phyloP scores from a whole-genome alignment of 148 eudicot species.

The Rhododendron vialii region DNA sequence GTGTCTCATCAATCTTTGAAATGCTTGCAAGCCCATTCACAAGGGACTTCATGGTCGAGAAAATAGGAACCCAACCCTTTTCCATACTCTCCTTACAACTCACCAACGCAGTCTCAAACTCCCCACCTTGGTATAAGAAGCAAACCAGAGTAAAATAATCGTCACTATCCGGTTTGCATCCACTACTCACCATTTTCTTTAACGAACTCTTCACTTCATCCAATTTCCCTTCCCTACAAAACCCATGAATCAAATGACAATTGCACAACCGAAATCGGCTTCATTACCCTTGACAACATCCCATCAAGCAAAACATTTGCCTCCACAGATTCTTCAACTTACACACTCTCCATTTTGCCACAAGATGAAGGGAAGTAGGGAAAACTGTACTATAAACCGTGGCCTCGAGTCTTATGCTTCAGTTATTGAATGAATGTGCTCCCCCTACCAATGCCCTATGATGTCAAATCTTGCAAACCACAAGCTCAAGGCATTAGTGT shows the following conservation, averaged over 20 bases:
- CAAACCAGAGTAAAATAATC: constrained; percentile 66
- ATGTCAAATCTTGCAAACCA: constrained; percentile 1
- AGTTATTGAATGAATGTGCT: neutral
- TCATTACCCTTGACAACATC: constrained; percentile 48
- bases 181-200: constrained; percentile 39
- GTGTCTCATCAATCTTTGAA: constrained; percentile 68
- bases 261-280: constrained; percentile 41
- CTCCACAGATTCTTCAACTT: constrained; percentile 55
- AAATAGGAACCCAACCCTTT: constrained; percentile 69
- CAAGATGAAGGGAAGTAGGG: neutral
- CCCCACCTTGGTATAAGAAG: constrained; percentile 55
- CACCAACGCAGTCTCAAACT: constrained; percentile 57
- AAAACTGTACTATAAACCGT: neutral
- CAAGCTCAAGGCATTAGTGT: neutral
- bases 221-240: constrained; percentile 61
- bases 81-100: constrained; percentile 51
- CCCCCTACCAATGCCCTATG: neutral
- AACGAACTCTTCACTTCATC: constrained; percentile 66
- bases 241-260: constrained; percentile 60
- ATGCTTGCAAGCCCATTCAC: constrained; percentile 66
- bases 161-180: constrained; percentile 35
- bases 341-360: neutral
- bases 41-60: constrained; percentile 62
- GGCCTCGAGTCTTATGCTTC: neutral
- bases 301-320: constrained; percentile 78